These are phyloP conservation scores for Chloromonas sp. DNA, from an alignment of 163 green algal genomes.

Conservation along the genomic window DNA sequence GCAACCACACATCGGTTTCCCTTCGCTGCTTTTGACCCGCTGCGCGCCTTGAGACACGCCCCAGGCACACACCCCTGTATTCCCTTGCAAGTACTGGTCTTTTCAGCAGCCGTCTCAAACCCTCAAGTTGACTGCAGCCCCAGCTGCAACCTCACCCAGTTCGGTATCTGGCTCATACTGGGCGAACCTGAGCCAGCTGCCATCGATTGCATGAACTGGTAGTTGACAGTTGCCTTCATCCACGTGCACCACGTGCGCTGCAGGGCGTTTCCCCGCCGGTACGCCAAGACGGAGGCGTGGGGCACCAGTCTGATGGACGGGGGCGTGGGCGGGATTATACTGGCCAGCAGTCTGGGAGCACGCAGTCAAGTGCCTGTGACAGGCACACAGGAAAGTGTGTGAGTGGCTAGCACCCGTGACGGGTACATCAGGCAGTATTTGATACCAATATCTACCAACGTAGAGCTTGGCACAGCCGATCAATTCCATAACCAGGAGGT, in stretches of 20 bases:
- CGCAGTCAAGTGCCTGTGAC: too few relatives aligned
- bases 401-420: neutral
- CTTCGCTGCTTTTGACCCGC: too few relatives aligned
- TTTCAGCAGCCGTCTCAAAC: too few relatives aligned
- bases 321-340: slow-evolving; percentile 81
- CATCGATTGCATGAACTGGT: neutral
- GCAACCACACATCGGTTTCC: too few relatives aligned
- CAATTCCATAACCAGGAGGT: too few relatives aligned
- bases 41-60: too few relatives aligned
- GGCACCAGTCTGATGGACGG: slow-evolving; percentile 86
- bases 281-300: slow-evolving; percentile 79
- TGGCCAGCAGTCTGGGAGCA: slow-evolving; percentile 52
- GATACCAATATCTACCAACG: neutral
- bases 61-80: too few relatives aligned
- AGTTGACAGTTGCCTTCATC: neutral
- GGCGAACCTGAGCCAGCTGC: neutral
- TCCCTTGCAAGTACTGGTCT: too few relatives aligned
- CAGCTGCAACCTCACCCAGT: neutral
- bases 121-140: too few relatives aligned
- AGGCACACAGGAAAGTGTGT: neutral
- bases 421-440: neutral
- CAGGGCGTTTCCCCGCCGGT: slow-evolving; percentile 74
- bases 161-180: neutral
- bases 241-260: neutral
- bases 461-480: too few relatives aligned